Evolutionary conservation across 2,329 filamentous ascomycete species (phyloP).

Genomic region (Penicillium corylophilum): DNA sequence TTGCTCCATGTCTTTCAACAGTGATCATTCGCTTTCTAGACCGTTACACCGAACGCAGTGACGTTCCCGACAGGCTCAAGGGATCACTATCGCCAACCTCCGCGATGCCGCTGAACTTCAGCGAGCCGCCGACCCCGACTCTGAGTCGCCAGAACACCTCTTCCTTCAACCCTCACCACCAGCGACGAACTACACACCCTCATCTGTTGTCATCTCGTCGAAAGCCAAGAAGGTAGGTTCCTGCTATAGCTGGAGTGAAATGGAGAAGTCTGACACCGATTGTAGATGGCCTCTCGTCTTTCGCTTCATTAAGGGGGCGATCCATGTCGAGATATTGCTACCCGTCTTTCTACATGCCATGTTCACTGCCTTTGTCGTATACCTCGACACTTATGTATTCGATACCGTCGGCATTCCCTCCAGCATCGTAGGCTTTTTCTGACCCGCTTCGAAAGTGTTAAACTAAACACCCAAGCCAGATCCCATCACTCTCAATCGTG

Average conservation of each 20-base stretch:
- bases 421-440: constrained; percentile 50
- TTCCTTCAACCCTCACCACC: constrained; percentile 18
- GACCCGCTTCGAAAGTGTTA: not conserved
- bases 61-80: not conserved
- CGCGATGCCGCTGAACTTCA: constrained; percentile 31
- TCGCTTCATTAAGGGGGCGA: constrained; percentile 63
- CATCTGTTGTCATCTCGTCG: constrained; percentile 31
- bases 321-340: constrained; percentile 58
- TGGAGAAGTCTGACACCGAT: not conserved
- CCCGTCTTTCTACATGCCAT: constrained; percentile 58
- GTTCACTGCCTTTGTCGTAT: constrained; percentile 60
- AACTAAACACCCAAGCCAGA: constrained; percentile 32
- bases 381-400: constrained; percentile 54
- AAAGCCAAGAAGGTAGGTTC: constrained; percentile 32
- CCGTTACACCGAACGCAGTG: not conserved
- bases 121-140: constrained; percentile 30
- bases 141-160: constrained; percentile 33
- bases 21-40: not conserved
- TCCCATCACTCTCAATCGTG: constrained; percentile 64
- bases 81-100: not conserved
- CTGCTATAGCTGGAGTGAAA: not conserved
- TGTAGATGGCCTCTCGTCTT: constrained; percentile 61
- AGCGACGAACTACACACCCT: constrained; percentile 29
- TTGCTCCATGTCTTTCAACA: not conserved
- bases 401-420: constrained; percentile 56